Percentiles rank a stretch among this genome's conserved stretches.
These are phyloP conservation scores for Trichosporon faecale DNA, from an alignment of 1,284 basidiomycete genomes.

Conservation along the genomic window DNA sequence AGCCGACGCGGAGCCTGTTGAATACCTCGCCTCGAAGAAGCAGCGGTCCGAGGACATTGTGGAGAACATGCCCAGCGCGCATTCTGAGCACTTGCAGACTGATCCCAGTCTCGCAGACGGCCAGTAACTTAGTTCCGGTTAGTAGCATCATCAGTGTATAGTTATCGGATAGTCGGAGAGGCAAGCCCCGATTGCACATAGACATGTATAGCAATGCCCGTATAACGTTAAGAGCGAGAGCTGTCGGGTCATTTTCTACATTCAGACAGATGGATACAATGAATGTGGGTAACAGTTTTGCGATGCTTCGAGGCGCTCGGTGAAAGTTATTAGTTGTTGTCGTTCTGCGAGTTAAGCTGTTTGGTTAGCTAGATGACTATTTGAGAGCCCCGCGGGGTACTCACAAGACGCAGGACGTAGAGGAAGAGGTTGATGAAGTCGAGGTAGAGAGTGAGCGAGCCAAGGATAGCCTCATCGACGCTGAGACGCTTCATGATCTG, in stretches of 20 bases:
- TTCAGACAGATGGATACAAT: not conserved
- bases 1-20: not conserved
- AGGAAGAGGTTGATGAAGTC: slow-evolving; percentile 50
- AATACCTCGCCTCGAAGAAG: not conserved
- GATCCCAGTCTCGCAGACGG: not conserved
- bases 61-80: not conserved
- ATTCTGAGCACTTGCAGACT: not conserved
- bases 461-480: slow-evolving; percentile 50
- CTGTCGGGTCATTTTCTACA: not conserved
- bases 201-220: not conserved
- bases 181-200: not conserved
- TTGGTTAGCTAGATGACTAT: not conserved
- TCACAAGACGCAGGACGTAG: slow-evolving; percentile 46
- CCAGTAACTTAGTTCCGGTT: not conserved
- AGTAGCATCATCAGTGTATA: not conserved
- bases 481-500: slow-evolving; percentile 52
- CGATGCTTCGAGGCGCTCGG: not conserved
- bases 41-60: not conserved
- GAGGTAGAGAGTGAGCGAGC: slow-evolving; percentile 34
- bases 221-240: not conserved
- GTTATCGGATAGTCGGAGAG: not conserved
- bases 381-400: not conserved
- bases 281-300: not conserved
- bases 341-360: slow-evolving; percentile 5
- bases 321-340: not conserved